Conservation (phyloP, 2,329 filamentous ascomycete species). For the Sclerotinia subarctica region DNA sequence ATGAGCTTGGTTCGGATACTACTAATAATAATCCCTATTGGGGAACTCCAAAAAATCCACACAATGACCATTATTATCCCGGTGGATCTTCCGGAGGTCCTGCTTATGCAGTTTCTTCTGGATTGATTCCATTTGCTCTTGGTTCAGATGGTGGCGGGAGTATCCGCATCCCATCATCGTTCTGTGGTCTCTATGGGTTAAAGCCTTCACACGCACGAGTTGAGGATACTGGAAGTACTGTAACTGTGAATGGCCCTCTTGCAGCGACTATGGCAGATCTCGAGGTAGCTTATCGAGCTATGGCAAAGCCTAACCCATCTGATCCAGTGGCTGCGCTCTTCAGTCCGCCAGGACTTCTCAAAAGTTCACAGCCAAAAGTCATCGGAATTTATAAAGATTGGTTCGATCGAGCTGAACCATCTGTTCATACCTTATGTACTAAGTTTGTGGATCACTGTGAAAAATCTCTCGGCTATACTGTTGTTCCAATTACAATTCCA, state of each 20-base stretch:
- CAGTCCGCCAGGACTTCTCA: slow-evolving; percentile 47
- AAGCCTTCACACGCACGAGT: slow-evolving; percentile 75
- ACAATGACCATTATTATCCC: slow-evolving; percentile 69
- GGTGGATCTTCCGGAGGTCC: slow-evolving; percentile 92
- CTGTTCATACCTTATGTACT: slow-evolving; percentile 61
- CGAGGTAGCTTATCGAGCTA: slow-evolving; percentile 75
- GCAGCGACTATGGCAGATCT: slow-evolving; percentile 74
- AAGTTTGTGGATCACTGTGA: slow-evolving; percentile 58
- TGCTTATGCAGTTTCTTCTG: slow-evolving; percentile 73
- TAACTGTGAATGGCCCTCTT: slow-evolving; percentile 70
- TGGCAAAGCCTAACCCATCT: slow-evolving; percentile 66
- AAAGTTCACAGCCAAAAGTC: slow-evolving; percentile 46
- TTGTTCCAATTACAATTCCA: slow-evolving; percentile 62
- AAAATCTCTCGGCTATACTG: slow-evolving; percentile 48
- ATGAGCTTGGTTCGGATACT: slow-evolving; percentile 75
- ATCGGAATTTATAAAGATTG: slow-evolving; percentile 68
- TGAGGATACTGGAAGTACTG: slow-evolving; percentile 51
- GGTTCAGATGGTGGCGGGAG: slow-evolving; percentile 84
- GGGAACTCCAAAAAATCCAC: slow-evolving; percentile 75
- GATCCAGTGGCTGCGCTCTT: slow-evolving; percentile 62
- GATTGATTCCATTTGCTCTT: slow-evolving; percentile 62
- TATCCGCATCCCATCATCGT: slow-evolving; percentile 44
- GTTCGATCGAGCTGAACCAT: slow-evolving; percentile 65
- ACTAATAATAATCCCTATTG: slow-evolving; percentile 85
- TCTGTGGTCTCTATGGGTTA: slow-evolving; percentile 62